Evolutionary conservation across 1,139 yeast species (phyloP), one percentile per base, ranked within the genome.

Genomic region (Geotrichum bryndzae): DNA sequence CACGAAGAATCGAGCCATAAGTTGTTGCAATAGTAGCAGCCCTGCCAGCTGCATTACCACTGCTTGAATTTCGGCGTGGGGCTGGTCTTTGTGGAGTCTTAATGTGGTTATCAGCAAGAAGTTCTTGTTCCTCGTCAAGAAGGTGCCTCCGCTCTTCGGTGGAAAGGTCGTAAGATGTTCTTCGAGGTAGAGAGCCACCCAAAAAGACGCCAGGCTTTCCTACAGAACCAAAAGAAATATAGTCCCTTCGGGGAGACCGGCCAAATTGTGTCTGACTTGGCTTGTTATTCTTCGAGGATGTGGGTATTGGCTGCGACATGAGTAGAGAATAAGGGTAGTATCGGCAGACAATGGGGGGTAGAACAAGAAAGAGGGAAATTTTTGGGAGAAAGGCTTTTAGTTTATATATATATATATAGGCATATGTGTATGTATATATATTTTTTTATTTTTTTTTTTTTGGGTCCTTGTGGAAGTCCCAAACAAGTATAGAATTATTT

Each of bases 191-290:
- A 7, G 58, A 51, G 13, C 58, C 18, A 15, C 60, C 55, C 25
- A 61, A 41, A n/a, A 63, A 51, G 3, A 63, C 57, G 8, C 65
- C 65, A 1, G 65, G 65, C 22, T 58, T 48, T n/a, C 65, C 65
- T 5, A 63, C 65, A 18, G 65, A 63, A 27, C 65, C 65, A 53
- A 61, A 63, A 6, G 65, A 61, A 18, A 63, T 59, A 25, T 58
- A 63, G 23, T 61, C 63, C 46, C 63, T 53, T 46, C 60, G 56
- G 7, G 65, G 62, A 23, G 63, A 61, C 2, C 61, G 58, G 6
- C 60, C 61, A 53, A 62, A 62, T 23, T 59, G 60, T 1, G 57
- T 11, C 3, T 41, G 48, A 41, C 48, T 41, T 41, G 48, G 23
- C 22, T 41, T 41, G 10, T 41, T 41, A 46, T 22, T 27, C 51